A percentile compares a stretch with the other conserved stretches of the same genome.
phyloP scores from a whole-genome alignment of 306 rosid genomes.

The Fagus sylvatica region DNA sequence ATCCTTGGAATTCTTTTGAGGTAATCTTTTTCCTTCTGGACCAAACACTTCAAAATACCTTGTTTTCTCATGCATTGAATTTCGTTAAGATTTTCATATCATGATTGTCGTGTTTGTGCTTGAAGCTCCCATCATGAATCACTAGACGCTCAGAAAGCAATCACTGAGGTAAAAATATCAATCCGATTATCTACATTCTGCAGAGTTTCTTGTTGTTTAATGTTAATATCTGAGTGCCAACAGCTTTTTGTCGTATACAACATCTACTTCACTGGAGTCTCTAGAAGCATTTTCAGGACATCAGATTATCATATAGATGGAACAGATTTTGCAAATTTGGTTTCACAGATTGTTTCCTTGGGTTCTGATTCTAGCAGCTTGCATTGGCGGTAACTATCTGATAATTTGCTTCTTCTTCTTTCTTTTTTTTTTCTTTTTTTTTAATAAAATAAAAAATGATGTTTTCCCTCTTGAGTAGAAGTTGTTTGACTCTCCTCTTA shows the following conservation, averaged over 20 bases:
- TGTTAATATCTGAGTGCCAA: constrained; percentile 27
- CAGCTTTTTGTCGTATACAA: constrained; percentile 98
- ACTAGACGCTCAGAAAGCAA: constrained; percentile 90
- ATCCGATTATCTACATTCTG: constrained; percentile 25
- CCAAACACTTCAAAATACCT: neutral
- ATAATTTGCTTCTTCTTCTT: constrained; percentile 6
- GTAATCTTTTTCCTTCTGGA: constrained; percentile 44
- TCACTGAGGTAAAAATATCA: constrained; percentile 74
- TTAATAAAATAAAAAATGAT: neutral
- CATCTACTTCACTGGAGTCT: constrained; percentile 94
- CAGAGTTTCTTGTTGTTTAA: constrained; percentile 25
- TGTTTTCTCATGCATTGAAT: constrained; percentile 7
- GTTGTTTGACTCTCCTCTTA: neutral
- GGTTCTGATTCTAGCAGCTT: constrained; percentile 88
- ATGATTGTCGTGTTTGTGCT: constrained; percentile 30
- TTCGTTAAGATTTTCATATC: constrained; percentile 18
- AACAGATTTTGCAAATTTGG: constrained; percentile 66
- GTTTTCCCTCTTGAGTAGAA: neutral
- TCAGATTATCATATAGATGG: constrained; percentile 54
- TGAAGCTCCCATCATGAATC: constrained; percentile 98
- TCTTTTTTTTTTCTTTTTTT: neutral
- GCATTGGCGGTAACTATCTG: constrained; percentile 84
- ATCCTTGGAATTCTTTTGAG: constrained; percentile 89
- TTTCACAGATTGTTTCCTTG: constrained; percentile 86
- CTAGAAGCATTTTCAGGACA: constrained; percentile 71